phyloP scores from a whole-genome alignment of 139 green algal genomes.

The Tetratostichococcus sp. region DNA sequence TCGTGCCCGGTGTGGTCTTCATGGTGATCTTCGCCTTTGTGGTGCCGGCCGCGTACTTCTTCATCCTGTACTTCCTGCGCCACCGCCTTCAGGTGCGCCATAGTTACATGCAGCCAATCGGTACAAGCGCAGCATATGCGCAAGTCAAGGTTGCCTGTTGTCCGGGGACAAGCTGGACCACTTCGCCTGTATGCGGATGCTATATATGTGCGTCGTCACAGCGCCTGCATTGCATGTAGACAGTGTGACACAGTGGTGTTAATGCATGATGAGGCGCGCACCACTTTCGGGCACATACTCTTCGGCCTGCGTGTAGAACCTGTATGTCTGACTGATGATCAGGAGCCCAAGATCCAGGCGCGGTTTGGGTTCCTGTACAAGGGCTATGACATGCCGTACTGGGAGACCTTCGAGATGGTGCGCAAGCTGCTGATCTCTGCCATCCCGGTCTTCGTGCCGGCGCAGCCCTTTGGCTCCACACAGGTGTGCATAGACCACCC shows the following conservation, averaged over 20 bases:
- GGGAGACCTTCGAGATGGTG: conserved; percentile 39
- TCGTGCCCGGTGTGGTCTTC: conserved; percentile 28
- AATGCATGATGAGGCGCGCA: too few species aligned
- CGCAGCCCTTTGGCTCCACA: neutral
- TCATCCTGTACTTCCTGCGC: conserved; percentile 21
- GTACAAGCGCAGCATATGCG: too few species aligned
- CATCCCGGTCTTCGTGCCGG: conserved; percentile 24
- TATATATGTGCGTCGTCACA: too few species aligned
- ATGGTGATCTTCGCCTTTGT: conserved; percentile 27
- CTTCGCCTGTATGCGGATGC: too few species aligned
- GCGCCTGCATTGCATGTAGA: too few species aligned
- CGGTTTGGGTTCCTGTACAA: conserved; percentile 42
- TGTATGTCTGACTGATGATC: neutral
- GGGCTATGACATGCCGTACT: conserved; percentile 31
- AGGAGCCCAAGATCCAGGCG: conserved; percentile 20
- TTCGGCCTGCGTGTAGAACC: too few species aligned
- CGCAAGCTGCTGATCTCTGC: conserved; percentile 35
- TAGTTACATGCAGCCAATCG: too few species aligned
- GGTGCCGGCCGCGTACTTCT: conserved; percentile 31
- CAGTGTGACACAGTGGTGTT: too few species aligned
- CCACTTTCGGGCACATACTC: too few species aligned
- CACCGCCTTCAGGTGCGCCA: conserved; percentile 16
- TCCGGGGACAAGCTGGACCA: too few species aligned
- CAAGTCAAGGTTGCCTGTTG: too few species aligned
- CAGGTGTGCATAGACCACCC: conserved; percentile 25